phyloP scores from a whole-genome alignment of 208 protist genomes.

The Crithidia expoeki region DNA sequence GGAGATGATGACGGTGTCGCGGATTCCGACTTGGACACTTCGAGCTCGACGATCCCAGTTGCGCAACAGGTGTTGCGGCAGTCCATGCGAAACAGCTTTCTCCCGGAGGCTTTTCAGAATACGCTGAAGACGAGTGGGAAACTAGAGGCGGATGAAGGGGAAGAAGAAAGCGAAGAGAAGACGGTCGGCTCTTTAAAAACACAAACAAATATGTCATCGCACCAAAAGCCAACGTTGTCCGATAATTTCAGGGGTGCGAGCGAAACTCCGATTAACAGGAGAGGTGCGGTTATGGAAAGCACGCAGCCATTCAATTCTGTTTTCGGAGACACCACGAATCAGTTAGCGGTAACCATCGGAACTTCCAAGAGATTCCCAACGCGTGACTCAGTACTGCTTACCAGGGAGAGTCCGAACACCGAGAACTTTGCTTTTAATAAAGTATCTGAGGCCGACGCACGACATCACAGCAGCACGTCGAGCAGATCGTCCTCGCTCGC shows the following conservation, averaged over 20 bases:
- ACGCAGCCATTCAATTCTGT: no score
- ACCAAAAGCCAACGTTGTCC: no score
- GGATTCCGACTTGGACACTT: background rate
- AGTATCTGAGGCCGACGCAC: background rate
- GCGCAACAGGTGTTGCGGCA: slow-evolving; percentile 24
- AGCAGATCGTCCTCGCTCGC: background rate
- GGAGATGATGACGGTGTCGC: background rate
- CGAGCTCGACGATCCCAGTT: background rate
- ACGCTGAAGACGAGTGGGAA: background rate
- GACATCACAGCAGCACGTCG: background rate
- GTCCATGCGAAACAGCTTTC: slow-evolving; percentile 27
- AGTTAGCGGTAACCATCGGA: background rate
- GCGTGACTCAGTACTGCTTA: background rate
- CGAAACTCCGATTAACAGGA: no score
- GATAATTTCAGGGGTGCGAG: no score
- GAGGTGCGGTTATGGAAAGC: background rate
- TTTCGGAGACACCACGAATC: no score
- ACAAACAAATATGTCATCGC: no score
- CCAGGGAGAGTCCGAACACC: background rate
- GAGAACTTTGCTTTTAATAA: background rate
- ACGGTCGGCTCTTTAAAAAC: no score
- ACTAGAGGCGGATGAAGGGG: background rate
- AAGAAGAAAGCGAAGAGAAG: no score
- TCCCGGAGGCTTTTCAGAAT: background rate
- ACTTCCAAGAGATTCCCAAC: background rate